These are phyloP conservation scores for Vanderwaltozyma verrucispora DNA, from an alignment of 805 yeast genomes.

Conservation along the genomic window DNA sequence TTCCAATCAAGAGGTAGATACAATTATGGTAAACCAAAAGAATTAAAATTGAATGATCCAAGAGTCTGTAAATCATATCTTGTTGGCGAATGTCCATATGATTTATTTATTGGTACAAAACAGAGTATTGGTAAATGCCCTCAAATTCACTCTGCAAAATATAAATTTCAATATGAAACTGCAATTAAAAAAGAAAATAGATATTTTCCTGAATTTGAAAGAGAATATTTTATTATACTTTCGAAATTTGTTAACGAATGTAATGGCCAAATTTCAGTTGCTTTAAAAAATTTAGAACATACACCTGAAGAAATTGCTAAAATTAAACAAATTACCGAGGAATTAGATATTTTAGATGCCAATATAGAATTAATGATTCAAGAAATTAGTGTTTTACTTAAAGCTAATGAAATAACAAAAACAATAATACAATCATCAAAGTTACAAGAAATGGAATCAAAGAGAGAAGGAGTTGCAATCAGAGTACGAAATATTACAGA, in stretches of 20 bases:
- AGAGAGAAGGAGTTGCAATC: conserved; percentile 44
- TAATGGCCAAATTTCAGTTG: conserved; percentile 51
- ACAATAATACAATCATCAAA: conserved; percentile 40
- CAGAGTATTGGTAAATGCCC: conserved; percentile 77
- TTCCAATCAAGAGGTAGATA: conserved; percentile 3
- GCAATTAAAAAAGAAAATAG: conserved; percentile 31
- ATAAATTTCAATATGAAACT: conserved; percentile 57
- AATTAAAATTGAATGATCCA: conserved; percentile 37
- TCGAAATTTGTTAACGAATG: conserved; percentile 55
- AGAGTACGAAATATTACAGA: conserved; percentile 54
- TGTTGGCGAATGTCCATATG: conserved; percentile 84
- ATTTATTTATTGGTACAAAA: conserved; percentile 70
- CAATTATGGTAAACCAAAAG: conserved; percentile 2
- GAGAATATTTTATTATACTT: conserved; percentile 36
- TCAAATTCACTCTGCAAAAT: conserved; percentile 60
- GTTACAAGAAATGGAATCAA: conserved; percentile 35
- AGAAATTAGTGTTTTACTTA: conserved; percentile 47
- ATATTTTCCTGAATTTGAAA: conserved; percentile 37
- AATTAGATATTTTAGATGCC: conserved; percentile 51
- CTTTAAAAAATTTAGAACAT: conserved; percentile 49
- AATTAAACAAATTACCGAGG: conserved; percentile 43
- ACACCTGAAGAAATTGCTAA: conserved; percentile 64
- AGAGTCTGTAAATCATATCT: conserved; percentile 70
- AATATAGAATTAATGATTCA: conserved; percentile 55
- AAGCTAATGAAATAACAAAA: conserved; percentile 39